These are phyloP conservation scores for Dillenia turbinata DNA, from an alignment of 164 flowering plant species.

Conservation along the genomic window DNA sequence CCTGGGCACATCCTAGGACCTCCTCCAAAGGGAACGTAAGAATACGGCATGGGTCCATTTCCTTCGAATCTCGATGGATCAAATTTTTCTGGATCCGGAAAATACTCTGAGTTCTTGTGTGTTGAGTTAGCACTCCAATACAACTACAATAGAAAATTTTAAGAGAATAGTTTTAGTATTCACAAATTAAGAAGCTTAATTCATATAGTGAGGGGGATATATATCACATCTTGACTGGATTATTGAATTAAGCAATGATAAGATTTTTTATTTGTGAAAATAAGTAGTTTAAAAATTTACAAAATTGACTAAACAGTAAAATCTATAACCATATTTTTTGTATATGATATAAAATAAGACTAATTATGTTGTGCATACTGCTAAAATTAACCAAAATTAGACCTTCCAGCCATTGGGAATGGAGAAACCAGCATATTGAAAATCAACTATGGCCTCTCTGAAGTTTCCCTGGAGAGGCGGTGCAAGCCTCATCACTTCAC, in stretches of 20 bases:
- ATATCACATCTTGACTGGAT: too few relatives aligned
- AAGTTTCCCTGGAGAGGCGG: neutral
- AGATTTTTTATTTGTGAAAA: too few relatives aligned
- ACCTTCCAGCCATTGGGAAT: constrained; percentile 6
- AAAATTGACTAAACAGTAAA: neutral
- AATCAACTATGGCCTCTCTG: neutral
- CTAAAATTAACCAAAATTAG: neutral
- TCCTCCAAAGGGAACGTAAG: neutral
- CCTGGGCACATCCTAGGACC: too few relatives aligned
- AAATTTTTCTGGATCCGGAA: neutral
- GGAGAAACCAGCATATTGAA: neutral
- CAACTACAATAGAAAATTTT: neutral
- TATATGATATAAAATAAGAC: neutral
- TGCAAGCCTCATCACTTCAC: neutral
- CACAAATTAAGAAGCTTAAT: too few relatives aligned
- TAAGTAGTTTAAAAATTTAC: neutral
- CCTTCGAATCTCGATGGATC: too few relatives aligned
- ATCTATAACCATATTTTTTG: neutral
- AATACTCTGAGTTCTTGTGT: neutral
- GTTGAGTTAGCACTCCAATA: constrained; percentile 1
- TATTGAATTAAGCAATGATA: too few relatives aligned
- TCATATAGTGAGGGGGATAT: too few relatives aligned
- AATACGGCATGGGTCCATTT: neutral
- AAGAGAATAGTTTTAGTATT: too few relatives aligned
- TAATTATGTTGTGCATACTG: neutral